A percentile compares a stretch with the other conserved stretches of the same genome.
These are phyloP conservation scores for Penicillium pancosmium DNA, from an alignment of 495 filamentous ascomycete genomes.

Conservation along the genomic window DNA sequence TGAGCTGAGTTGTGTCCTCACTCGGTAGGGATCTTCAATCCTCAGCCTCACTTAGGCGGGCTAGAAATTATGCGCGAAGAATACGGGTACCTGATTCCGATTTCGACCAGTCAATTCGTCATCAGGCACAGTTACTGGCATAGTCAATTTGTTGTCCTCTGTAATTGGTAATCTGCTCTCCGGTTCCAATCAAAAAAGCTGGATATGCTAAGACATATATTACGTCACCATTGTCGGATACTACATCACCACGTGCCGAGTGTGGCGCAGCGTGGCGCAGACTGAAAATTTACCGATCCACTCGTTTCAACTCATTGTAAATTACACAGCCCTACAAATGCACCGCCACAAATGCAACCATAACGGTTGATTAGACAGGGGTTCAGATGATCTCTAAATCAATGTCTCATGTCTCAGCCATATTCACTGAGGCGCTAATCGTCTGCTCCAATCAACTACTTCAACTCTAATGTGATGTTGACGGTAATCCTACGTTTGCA, in stretches of 20 bases:
- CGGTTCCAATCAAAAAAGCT: conserved; percentile 2
- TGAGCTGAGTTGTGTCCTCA: neutral
- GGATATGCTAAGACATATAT: conserved; percentile 24
- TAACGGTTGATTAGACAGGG: neutral
- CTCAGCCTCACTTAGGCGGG: conserved; percentile 4
- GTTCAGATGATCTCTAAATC: conserved; percentile 5
- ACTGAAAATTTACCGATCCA: neutral
- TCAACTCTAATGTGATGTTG: neutral
- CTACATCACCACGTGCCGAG: conserved; percentile 18
- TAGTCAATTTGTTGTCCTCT: conserved; percentile 3
- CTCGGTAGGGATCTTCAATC: conserved; percentile 5
- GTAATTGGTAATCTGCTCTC: neutral
- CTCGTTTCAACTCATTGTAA: neutral
- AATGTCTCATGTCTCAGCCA: conserved; percentile 1
- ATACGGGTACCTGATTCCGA: conserved; percentile 11
- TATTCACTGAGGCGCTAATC: neutral
- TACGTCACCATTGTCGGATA: conserved; percentile 32
- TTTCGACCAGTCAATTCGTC: conserved; percentile 11
- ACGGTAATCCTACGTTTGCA: neutral
- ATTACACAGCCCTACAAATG: conserved; percentile 1
- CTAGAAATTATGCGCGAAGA: neutral
- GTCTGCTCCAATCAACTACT: neutral
- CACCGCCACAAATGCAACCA: conserved; percentile 3
- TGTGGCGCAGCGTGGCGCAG: conserved; percentile 20
- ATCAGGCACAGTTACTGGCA: conserved; percentile 15